These are phyloP conservation scores for Ilex paraguariensis DNA, from an alignment of 305 asterid species.

Conservation along the genomic window DNA sequence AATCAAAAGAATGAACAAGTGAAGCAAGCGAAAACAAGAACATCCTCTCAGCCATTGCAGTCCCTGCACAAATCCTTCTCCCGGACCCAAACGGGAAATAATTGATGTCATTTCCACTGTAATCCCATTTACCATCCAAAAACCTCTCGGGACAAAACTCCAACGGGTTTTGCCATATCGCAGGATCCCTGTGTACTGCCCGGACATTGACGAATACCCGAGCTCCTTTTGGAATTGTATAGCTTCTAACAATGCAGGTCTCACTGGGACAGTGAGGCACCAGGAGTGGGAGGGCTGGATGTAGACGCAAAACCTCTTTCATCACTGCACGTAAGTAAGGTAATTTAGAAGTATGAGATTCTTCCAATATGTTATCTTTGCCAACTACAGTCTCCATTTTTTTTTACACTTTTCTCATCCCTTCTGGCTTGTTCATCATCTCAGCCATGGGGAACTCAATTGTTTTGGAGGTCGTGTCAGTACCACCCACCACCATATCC, in stretches of 20 bases:
- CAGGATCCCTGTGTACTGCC: constrained; percentile 63
- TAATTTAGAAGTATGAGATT: constrained; percentile 39
- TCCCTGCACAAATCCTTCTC: constrained; percentile 28
- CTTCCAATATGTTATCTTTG: constrained; percentile 47
- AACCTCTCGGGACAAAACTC: constrained; percentile 54
- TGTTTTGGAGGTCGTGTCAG: constrained; percentile 68
- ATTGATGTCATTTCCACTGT: constrained; percentile 14
- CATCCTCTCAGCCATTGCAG: constrained; percentile 26
- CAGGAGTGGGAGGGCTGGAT: constrained; percentile 59
- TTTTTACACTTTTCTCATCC: constrained; percentile 30
- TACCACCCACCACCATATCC: constrained; percentile 82
- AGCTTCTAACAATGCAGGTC: constrained; percentile 33
- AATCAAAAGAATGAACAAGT: constrained; percentile 31
- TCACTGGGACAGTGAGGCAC: constrained; percentile 64
- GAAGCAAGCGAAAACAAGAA: constrained; percentile 20
- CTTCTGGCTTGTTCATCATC: constrained; percentile 57
- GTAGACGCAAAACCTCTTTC: constrained; percentile 65
- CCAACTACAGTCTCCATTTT: constrained; percentile 55
- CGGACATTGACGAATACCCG: constrained; percentile 57
- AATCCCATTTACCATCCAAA: constrained; percentile 10
- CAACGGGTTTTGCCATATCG: constrained; percentile 38
- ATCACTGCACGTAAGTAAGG: constrained; percentile 49
- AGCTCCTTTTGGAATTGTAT: constrained; percentile 45
- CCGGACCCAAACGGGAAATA: constrained; percentile 36
- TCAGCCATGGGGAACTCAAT: constrained; percentile 62